Evolutionary conservation across 352 stramenopile species (phyloP).

Genomic region (Achlya hypogyna): DNA sequence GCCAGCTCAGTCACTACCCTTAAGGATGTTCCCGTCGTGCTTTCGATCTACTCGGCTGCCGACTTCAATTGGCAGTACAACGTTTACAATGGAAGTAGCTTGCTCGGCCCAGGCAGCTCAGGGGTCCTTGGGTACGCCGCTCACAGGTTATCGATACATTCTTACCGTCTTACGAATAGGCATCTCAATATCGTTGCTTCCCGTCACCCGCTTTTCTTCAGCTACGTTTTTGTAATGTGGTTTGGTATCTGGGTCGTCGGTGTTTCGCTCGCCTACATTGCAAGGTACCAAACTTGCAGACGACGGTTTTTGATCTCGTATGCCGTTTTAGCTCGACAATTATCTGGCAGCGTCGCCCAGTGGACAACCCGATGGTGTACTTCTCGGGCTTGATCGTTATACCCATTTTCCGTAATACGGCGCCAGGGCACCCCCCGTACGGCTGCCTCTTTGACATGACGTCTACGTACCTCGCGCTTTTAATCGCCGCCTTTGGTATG

Average conservation of each 20-base stretch:
- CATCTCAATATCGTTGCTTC: background rate
- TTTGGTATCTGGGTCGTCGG: conserved; percentile 2
- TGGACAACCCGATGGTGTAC: conserved; percentile 2
- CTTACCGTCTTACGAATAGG: background rate
- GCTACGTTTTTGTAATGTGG: conserved; percentile 1
- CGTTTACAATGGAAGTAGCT: background rate
- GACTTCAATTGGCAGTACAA: background rate
- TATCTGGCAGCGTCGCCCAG: background rate
- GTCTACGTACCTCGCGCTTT: conserved; percentile 8
- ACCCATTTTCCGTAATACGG: conserved; percentile 6
- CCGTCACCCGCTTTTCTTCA: background rate
- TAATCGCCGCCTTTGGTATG: background rate
- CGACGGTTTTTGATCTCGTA: background rate
- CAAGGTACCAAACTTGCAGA: background rate
- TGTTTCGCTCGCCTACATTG: conserved; percentile 1
- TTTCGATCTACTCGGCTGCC: background rate
- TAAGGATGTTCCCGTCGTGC: background rate
- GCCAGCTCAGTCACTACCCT: background rate
- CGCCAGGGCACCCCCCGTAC: background rate
- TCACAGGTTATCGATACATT: background rate
- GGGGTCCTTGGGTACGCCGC: background rate
- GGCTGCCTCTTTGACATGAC: conserved; percentile 15
- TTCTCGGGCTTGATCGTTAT: conserved; percentile 10
- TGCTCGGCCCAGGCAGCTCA: background rate
- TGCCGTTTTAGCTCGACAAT: background rate